Evolutionary conservation across 805 yeast species (phyloP), one percentile per base, ranked within the genome.

Genomic region (Scheffersomyces stipitis): DNA sequence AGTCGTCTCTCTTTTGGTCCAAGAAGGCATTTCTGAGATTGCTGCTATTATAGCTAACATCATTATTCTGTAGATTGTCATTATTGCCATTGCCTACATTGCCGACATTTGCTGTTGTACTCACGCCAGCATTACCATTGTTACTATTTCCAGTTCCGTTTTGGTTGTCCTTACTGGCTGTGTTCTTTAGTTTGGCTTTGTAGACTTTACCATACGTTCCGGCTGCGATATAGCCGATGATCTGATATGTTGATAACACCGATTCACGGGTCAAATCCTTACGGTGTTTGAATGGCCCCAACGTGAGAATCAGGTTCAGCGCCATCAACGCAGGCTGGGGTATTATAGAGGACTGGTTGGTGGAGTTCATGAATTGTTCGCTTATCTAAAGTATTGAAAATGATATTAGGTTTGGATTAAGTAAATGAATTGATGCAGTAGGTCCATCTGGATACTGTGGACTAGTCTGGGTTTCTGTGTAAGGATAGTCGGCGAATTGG

Each of bases 151-250:
- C 31, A 18, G 6, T 45, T 38, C 30, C 26, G 18, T 42, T 41
- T 15, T 32, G 37, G 20, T 33, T 22, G 40, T 44, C 26, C 24
- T 37, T 31, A 9, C 14, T 18, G 24, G 23, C 34, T 18, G 36
- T 29, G 52, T 58, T 43, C 48, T 61, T 57, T 6, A 81, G 72
- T 43, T 76, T 76, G 5, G 97, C 98, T 57, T 93, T 91, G 67
- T 89, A 93, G 15, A 88, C 96, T 40, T 88, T 78, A 40, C 99
- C 99, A 60, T 93, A 93, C 0, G 99, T 93, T 27, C 99, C 99
- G 0, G 99, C 96, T 1, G 99, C 99, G 40, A 93, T 93, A 61
- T 93, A 93, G 0, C 99, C 99, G 13, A 89, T 64, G 41, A 93
- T 83, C 44, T 84, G 90, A 62, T 90, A 93, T 49, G 83, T 84